Evolutionary conservation across 257 asterid genomes (phyloP).

Genomic region (Solanum dulcamara): DNA sequence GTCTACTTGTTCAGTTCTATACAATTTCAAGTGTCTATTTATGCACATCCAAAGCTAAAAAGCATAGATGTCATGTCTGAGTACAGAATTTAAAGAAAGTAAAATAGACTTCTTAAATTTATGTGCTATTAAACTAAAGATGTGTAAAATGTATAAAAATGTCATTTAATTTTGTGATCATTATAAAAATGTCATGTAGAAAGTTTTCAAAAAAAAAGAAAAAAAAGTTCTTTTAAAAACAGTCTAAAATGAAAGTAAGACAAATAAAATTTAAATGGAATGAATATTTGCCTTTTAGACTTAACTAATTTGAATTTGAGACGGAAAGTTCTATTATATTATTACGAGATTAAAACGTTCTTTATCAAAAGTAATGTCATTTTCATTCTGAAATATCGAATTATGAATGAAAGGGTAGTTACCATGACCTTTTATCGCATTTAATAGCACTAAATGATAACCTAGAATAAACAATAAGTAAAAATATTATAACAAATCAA

Average conservation of each 20-base stretch:
- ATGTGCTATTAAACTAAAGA: too few relatives aligned
- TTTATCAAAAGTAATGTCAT: not conserved
- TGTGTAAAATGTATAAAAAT: too few relatives aligned
- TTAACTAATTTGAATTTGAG: not conserved
- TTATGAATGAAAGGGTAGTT: not conserved
- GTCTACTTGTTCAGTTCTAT: too few relatives aligned
- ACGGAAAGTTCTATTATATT: too few relatives aligned
- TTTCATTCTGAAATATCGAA: not conserved
- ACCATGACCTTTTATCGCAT: not conserved
- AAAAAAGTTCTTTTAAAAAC: not conserved
- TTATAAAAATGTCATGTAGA: not conserved
- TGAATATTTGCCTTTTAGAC: not conserved
- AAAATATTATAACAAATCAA: not conserved
- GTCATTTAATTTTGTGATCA: not conserved
- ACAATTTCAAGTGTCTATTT: too few relatives aligned
- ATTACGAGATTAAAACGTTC: not conserved
- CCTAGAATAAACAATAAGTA: not conserved
- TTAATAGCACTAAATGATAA: not conserved
- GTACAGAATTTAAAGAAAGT: not conserved
- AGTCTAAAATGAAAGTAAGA: not conserved
- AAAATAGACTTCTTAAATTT: too few relatives aligned
- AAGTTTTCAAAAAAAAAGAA: not conserved
- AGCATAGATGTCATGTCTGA: too few relatives aligned
- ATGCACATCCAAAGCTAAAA: too few relatives aligned
- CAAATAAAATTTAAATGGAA: not conserved